Percentiles rank a stretch among this genome's conserved stretches.
Conservation (phyloP, 768 basidiomycete species). For the Astraeus odoratus region DNA sequence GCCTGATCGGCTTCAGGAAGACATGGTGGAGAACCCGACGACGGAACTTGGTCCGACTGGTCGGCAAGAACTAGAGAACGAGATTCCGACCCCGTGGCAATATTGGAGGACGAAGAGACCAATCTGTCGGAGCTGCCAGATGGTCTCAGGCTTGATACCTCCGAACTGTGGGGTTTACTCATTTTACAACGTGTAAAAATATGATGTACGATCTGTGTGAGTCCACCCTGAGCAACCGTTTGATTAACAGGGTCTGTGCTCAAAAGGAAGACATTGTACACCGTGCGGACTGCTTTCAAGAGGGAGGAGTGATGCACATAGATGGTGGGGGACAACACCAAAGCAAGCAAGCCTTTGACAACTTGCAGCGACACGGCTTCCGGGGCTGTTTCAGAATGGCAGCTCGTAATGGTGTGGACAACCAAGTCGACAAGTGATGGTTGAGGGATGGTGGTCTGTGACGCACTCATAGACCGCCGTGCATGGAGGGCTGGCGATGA, state of each 20-base stretch:
- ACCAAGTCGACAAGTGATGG: slow-evolving; percentile 88
- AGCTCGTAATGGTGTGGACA: slow-evolving; percentile 89
- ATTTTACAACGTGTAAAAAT: slow-evolving; percentile 79
- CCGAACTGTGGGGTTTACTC: slow-evolving; percentile 14
- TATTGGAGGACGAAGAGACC: slow-evolving; percentile 5
- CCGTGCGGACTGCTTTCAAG: slow-evolving; percentile 93
- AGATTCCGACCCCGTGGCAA: slow-evolving; percentile 5
- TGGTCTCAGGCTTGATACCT: slow-evolving; percentile 12
- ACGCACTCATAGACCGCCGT: slow-evolving; percentile 35
- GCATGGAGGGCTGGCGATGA: slow-evolving; percentile 55
- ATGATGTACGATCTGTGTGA: slow-evolving; percentile 98
- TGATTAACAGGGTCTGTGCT: slow-evolving; percentile 89
- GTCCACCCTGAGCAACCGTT: slow-evolving; percentile 95
- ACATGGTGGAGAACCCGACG: background rate
- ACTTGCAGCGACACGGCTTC: slow-evolving; percentile 93
- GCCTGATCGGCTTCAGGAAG: slow-evolving; percentile 2
- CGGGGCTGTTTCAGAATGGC: slow-evolving; percentile 81
- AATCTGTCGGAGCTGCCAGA: slow-evolving; percentile 18
- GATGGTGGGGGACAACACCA: slow-evolving; percentile 81
- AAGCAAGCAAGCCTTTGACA: slow-evolving; percentile 86
- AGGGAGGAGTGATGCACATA: slow-evolving; percentile 94
- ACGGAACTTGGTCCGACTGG: slow-evolving; percentile 2
- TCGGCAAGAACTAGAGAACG: slow-evolving; percentile 8
- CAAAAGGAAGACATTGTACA: slow-evolving; percentile 95
- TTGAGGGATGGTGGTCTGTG: slow-evolving; percentile 45